Base-by-base conservation (phyloP, 2,329 filamentous ascomycete genomes). In the Curvularia lunata region DNA sequence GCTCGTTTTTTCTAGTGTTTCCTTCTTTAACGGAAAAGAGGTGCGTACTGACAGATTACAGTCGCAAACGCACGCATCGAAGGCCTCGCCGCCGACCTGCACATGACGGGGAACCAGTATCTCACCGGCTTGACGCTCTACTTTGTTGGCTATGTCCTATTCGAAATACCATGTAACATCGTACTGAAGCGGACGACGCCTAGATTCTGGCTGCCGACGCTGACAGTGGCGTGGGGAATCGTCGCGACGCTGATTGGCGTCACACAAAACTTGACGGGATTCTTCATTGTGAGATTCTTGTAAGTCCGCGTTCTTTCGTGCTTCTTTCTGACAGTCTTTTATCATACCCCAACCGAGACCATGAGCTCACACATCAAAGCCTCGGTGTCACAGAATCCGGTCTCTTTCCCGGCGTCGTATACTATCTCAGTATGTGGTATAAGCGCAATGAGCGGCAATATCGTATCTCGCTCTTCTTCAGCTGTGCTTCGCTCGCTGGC, bases 81-180 rank as follows among this genome's bases (percentile, higher is more conserved):
- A 54, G 74, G 76, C 5, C 65, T 78, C 1, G 71, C 63, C 0
- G 61, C 49, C 10, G 71, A 75, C 42, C 51, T 75, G 4, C 19
- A 62, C 0, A 74, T 79, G 70, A 76, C 75, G 1, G 75, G 74
- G 0, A 74, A 77, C 54, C 81, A 89, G 63, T 90, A 91, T 56
- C 78, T 90, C 1, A 87, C 84, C 0, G 86, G 86, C 1, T 69
- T 90, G 40, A 90, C 87, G 0, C 71, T 90, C 0, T 91, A 89
- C 71, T 91, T 91, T 67, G 77, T 82, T 54, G 78, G 78, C 4
- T 83, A 83, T 57, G 79, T 81, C 8, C 59, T 80, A 2, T 79
- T 83, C 55, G 81, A 83, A 62, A 80, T 88, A 5, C 86, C 85
- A 0, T 87, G 85, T 66, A 88, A 88, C 62, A 84, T 88, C 60